phyloP scores from a whole-genome alignment of 257 asterid species.

The Capsicum rhomboideum region DNA sequence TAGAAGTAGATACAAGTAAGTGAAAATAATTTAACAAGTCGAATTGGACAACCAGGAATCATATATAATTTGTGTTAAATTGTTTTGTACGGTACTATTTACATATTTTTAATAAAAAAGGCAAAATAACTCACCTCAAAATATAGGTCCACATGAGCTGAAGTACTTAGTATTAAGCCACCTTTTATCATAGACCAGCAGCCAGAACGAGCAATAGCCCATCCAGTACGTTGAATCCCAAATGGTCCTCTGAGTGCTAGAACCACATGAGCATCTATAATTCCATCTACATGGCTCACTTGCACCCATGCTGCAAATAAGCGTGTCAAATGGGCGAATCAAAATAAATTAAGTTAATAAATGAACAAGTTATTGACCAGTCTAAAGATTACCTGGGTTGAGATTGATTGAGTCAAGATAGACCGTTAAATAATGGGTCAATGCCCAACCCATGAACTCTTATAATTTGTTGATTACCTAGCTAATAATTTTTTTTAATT shows the following conservation, averaged over 20 bases:
- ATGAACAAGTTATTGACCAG: too few relatives aligned
- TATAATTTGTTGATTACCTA: too few relatives aligned
- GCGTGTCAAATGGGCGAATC: not conserved
- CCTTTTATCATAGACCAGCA: constrained; percentile 25
- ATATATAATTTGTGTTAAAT: not conserved
- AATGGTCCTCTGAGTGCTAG: constrained; percentile 27
- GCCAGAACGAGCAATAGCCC: constrained; percentile 28
- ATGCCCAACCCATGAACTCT: too few relatives aligned
- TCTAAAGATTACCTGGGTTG: too few relatives aligned
- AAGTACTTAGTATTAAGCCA: constrained; percentile 29
- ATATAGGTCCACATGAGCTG: constrained; percentile 30
- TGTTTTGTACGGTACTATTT: too few relatives aligned
- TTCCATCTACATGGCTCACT: constrained; percentile 32
- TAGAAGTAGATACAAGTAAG: not conserved
- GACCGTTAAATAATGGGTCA: too few relatives aligned
- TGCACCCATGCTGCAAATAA: constrained; percentile 53
- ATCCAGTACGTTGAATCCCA: constrained; percentile 26
- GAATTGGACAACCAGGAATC: not conserved
- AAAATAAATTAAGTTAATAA: not conserved
- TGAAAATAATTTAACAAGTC: not conserved
- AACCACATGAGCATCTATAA: constrained; percentile 16
- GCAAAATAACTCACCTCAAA: constrained; percentile 27
- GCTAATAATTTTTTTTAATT: too few relatives aligned
- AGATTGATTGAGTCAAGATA: too few relatives aligned
- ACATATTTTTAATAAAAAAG: not conserved